Conservation (phyloP, 768 basidiomycete genomes). For the Serendipita sp. region DNA sequence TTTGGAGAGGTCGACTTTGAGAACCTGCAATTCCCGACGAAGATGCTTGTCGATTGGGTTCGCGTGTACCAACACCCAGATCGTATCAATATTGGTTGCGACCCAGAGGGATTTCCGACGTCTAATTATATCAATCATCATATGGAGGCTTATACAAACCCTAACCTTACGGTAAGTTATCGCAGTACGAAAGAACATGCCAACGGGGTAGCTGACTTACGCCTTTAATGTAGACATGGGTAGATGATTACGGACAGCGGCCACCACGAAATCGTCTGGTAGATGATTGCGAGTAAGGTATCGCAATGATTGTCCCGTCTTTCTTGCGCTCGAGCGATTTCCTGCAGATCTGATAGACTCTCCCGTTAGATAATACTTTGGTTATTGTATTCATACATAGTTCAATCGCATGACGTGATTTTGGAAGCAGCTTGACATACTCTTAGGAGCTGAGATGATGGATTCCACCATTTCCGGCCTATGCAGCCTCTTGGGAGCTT, state of each 20-base stretch:
- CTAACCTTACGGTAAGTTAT: conserved; percentile 31
- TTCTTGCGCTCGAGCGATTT: neutral
- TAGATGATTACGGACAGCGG: neutral
- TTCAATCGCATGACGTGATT: no score
- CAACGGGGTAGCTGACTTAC: neutral
- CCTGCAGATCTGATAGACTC: no score
- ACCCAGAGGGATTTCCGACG: conserved; percentile 67
- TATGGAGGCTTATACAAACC: conserved; percentile 64
- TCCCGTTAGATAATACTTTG: no score
- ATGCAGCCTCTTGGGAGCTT: no score
- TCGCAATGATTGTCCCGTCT: neutral
- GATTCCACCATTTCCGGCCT: no score
- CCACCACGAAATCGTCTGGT: neutral
- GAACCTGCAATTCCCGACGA: conserved; percentile 54
- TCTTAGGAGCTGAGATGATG: no score
- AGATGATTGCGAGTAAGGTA: neutral
- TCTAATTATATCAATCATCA: conserved; percentile 62
- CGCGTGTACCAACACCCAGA: conserved; percentile 74
- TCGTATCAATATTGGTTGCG: conserved; percentile 67
- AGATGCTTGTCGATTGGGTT: conserved; percentile 73
- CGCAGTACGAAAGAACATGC: neutral
- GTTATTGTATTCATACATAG: no score
- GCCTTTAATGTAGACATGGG: neutral
- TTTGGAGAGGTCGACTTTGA: conserved; percentile 63
- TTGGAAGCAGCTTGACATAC: no score